A percentile compares a stretch with the other conserved stretches of the same genome.
Conservation (phyloP, 169 alveolate species). For the Perkinsus marinus region DNA sequence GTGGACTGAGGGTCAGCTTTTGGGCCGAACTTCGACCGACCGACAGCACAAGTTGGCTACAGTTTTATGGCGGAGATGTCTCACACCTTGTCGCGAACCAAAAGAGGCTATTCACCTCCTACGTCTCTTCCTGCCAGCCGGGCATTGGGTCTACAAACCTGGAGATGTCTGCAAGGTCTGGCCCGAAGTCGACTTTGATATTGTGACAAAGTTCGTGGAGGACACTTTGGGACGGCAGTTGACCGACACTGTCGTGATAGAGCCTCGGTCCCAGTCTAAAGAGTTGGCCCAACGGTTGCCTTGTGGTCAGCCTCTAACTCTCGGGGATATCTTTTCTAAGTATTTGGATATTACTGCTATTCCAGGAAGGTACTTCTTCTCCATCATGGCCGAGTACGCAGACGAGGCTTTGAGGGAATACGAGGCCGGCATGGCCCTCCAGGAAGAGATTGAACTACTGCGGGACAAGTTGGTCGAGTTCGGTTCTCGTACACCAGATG, state of each 20-base stretch:
- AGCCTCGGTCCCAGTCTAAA: background rate
- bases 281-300: background rate
- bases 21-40: background rate
- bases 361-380: slow-evolving; percentile 46
- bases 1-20: background rate
- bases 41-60: background rate
- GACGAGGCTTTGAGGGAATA: slow-evolving; percentile 10
- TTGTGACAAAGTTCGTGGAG: background rate
- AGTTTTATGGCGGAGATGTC: background rate
- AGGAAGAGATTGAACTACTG: slow-evolving; percentile 6
- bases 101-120: background rate
- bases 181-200: background rate
- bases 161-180: background rate
- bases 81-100: background rate
- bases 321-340: slow-evolving; percentile 20
- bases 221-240: background rate
- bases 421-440: background rate
- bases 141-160: background rate
- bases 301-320: background rate
- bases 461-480: slow-evolving; percentile 38
- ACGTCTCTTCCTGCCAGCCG: background rate
- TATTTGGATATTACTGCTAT: slow-evolving; percentile 39
- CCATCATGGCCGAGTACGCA: slow-evolving; percentile 31
- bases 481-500: slow-evolving; percentile 40
- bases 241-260: background rate